Base-by-base conservation (phyloP, 1,284 basidiomycete genomes). In the Moesziomyces parantarcticus region DNA sequence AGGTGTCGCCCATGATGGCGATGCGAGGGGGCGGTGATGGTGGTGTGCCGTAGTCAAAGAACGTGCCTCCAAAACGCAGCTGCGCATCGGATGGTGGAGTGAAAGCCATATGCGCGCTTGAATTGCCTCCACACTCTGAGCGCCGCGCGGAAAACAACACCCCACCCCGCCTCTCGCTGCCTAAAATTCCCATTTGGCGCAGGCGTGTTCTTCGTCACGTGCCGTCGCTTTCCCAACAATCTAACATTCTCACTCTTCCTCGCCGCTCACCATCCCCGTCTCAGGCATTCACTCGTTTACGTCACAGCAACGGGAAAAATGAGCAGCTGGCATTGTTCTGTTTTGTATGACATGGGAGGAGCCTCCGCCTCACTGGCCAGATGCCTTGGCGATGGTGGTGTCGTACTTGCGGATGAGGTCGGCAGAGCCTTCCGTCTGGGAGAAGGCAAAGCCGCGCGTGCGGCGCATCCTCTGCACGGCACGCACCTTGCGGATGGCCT, bases 341-440 rank as follows among this genome's bases (percentile, higher is more conserved):
- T 14, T 22, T 55, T 41, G 11, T 21, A 40, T 32, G n/a, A 4
- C 20, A 29, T 34, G 20, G 9, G n/a, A 21, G 13, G 39, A 16
- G 6, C 44, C 8, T 0, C 7, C 14, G 13, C 42, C 40, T 29
- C 59, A 74, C 56, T 69, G 71, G 6, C 71, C 71, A 6, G 45
- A 50, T 9, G 71, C 71, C 53, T 74, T 74, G 1, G 71, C 71
- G 26, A 74, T 57, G 21, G 80, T 82, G 20, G 82, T 83, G 58
- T 83, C 82, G 69, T 83, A 83, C 69, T 81, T 79, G 5, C 82
- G 62, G 29, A 83, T 81, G 41, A 83, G 55, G 55, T 79, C 75
- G 13, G 78, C 82, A 48, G 78, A 77, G 21, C 79, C 79, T 47
- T 82, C 78, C 3, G 78, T 81, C 66, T 83, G 79, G 47, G 76